Conservation (phyloP, 139 green algal species). For the Cymbomonas tetramitiformis region DNA sequence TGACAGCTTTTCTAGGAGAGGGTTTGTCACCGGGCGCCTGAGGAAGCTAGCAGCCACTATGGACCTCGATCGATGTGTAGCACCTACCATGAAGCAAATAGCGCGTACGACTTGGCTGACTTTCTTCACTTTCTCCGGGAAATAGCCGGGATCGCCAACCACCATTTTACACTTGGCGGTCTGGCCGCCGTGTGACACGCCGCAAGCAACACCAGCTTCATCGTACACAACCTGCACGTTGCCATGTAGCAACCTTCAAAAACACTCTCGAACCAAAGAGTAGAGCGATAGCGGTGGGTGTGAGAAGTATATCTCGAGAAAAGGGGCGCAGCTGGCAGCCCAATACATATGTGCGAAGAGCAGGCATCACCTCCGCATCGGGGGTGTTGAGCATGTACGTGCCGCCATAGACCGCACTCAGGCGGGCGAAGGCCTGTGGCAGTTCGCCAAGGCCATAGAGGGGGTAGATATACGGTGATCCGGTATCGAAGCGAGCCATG, state of each 20-base stretch:
- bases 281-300: not conserved
- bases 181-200: too few relatives aligned
- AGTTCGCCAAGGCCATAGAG: conserved; percentile 93
- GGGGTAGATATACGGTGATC: conserved; percentile 93
- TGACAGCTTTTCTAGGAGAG: too few relatives aligned
- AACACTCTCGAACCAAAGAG: conserved; percentile 41
- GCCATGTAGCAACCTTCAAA: too few relatives aligned
- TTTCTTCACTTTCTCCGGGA: conserved; percentile 36
- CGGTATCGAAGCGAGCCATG: conserved; percentile 77
- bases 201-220: conserved; percentile 50
- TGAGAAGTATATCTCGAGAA: not conserved
- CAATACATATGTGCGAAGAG: conserved; percentile 15
- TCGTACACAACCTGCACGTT: too few relatives aligned
- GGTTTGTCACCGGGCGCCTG: too few relatives aligned
- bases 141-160: conserved; percentile 86
- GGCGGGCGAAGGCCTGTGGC: conserved; percentile 85
- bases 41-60: too few relatives aligned
- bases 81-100: conserved; percentile 79
- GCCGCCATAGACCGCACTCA: conserved; percentile 88
- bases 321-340: not conserved
- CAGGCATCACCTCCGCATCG: conserved; percentile 50
- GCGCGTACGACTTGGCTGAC: conserved; percentile 67
- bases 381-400: conserved; percentile 96
- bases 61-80: too few relatives aligned
- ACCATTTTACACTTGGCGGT: conserved; percentile 75